Base-by-base conservation (phyloP, 495 filamentous ascomycete genomes). In the Podospora pseudocomata region DNA sequence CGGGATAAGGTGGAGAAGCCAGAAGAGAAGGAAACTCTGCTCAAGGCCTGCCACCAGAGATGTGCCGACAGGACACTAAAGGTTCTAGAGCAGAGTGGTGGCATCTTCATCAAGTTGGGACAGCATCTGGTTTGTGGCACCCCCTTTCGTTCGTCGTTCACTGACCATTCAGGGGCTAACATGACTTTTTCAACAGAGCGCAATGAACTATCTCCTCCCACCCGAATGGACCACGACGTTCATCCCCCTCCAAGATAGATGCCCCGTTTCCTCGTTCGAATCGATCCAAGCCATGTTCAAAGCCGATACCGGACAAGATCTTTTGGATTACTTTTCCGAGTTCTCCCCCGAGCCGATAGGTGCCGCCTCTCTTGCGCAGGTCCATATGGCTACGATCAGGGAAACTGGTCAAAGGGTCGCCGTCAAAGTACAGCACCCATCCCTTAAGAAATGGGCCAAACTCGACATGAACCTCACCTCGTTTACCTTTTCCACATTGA, bases 31-130 rank as follows among this genome's bases (percentile, higher is more conserved):
- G 81, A 85, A n/a, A 78, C 77, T 32, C 73, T 88, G n/a, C 83
- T 99, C 60, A 89, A 87, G 70, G 88, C 87, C 72, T 98, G 95
- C 75, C 95, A 99, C 80, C 90, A 94, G 77, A 86, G 95, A 74
- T 99, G 95, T 79, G 96, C 95, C 15, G 73, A 78, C 63, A 88
- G 95, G 65, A 97, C 95, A 13, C 81, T 98, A 19, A 83, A 84
- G 49, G 93, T 95, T 0, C 80, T 99, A 30, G 94, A 99, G 82
- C 91, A 89, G 80, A 98, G 96, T 80, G 95, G 95, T 53, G 96
- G 94, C 5, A 93, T 99, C 72, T 99, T 98, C 72, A 98, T 99
- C 74, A 99, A 99, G 78, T 80, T 99, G 28, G 95, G 95, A 26
- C 95, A 99, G 71, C 95, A 99, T 81, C 79, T 99, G 78, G 86